Conservation (phyloP, 2,329 filamentous ascomycete species). For the Fusarium sacchari region DNA sequence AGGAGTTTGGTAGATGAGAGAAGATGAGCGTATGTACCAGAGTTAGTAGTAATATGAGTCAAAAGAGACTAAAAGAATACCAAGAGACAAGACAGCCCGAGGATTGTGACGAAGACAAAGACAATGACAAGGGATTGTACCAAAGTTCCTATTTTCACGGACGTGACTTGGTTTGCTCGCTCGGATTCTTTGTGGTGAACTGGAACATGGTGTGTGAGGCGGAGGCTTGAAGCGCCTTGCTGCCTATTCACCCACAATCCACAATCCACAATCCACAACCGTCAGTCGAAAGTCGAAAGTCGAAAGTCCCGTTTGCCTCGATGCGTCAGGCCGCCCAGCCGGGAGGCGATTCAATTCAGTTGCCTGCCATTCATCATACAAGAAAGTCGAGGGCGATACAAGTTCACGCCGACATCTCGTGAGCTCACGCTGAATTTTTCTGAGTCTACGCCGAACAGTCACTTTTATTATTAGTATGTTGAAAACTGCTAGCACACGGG, state of each 20-base stretch:
- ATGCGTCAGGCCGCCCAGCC: conserved; percentile 19
- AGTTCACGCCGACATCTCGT: conserved; percentile 10
- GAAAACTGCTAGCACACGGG: neutral
- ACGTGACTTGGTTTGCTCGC: neutral
- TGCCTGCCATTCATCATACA: conserved; percentile 1
- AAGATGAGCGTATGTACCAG: neutral
- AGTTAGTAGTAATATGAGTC: conserved; percentile 9
- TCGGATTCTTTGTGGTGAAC: neutral
- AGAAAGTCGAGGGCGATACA: neutral
- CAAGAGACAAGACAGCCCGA: neutral
- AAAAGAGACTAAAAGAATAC: neutral
- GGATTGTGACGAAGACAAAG: neutral
- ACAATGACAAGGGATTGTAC: neutral
- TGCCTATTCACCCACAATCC: conserved; percentile 30
- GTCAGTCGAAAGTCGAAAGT: conserved; percentile 4
- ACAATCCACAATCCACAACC: conserved; percentile 16
- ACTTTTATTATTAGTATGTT: neutral
- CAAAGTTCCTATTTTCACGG: conserved; percentile 26
- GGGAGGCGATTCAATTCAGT: neutral
- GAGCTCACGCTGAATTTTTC: neutral
- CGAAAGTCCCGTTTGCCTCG: conserved; percentile 5
- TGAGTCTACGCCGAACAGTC: conserved; percentile 19
- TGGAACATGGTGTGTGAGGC: conserved; percentile 17
- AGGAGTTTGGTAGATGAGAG: conserved; percentile 36
- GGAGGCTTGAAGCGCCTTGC: conserved; percentile 34